phyloP scores from a whole-genome alignment of 331 rosid species.

The Acacia concinna region DNA sequence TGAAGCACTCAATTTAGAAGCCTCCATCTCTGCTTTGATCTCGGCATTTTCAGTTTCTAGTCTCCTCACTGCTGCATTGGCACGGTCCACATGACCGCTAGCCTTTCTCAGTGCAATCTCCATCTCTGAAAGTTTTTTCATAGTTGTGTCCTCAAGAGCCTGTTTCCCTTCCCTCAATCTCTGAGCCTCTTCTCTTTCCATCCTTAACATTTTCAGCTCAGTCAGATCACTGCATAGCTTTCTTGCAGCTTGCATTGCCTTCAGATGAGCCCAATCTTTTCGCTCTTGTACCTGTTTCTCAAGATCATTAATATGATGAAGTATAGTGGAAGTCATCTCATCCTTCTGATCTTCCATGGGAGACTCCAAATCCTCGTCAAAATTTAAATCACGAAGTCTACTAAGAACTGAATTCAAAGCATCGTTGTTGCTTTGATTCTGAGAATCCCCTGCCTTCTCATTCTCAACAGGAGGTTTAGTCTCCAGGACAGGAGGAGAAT shows the following conservation, averaged over 20 bases:
- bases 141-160: constrained; percentile 68
- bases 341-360: constrained; percentile 69
- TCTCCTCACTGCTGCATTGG: constrained; percentile 64
- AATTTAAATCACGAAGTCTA: constrained; percentile 64
- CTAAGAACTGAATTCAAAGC: constrained; percentile 57
- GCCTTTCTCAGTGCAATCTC: constrained; percentile 73
- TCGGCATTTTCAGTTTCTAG: constrained; percentile 85
- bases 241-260: constrained; percentile 88
- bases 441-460: constrained; percentile 44
- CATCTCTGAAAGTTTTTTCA: constrained; percentile 78
- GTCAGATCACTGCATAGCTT: constrained; percentile 67
- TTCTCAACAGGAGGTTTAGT: constrained; percentile 37
- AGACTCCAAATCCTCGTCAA: constrained; percentile 55
- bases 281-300: constrained; percentile 72
- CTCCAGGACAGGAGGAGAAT: constrained; percentile 37
- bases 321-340: constrained; percentile 54
- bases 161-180: constrained; percentile 62
- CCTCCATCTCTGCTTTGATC: constrained; percentile 89
- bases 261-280: constrained; percentile 78
- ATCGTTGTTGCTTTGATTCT: constrained; percentile 46
- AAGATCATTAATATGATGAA: constrained; percentile 67
- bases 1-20: constrained; percentile 75
- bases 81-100: constrained; percentile 73
- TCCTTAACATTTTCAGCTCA: constrained; percentile 68
- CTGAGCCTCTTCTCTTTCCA: constrained; percentile 77